Base-by-base conservation (phyloP, 495 filamentous ascomycete species). In the Xylaria scruposa region DNA sequence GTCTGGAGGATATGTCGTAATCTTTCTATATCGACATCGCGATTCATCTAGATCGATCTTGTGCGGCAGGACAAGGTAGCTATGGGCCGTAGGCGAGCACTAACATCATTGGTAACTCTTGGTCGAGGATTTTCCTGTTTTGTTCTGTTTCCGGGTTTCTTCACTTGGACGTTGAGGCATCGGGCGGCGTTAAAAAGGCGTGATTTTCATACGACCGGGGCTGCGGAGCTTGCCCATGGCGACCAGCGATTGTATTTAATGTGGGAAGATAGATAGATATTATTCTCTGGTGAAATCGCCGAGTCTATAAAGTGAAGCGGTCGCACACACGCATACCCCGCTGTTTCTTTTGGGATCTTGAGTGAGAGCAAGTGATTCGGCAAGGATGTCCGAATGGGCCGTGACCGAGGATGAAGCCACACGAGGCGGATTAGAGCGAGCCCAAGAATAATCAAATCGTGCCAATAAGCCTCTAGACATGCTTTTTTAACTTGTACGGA, bases 101-200 rank as follows among this genome's bases (percentile, higher is more conserved):
- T 60, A 54, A 67, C 66, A 51, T 36, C 60, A 71, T 60, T 42
- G 38, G 69, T 59, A 19, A 51, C 49, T 38, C 47, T 1, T 62
- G 56, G 44, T n/a, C n/a, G 44, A 62, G 67, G 59, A 62, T 63
- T 68, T 73, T 78, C 72, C 36, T 77, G 58, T 70, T 72, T 70
- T 71, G 44, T 69, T 62, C 38, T 36, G 15, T 67, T 70, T 66
- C 70, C 70, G 61, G 71, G 62, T 74, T 19, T 21, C 47, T 67
- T 56, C 49, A 44, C 29, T 24, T 24, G 61, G 40, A 59, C 62
- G 70, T 29, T 67, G 70, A 67, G 70, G 70, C 70, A 71, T 71
- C 51, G 51, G 70, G 51, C 40, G 70, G 70, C 62, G 70, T 71
- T 71, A 13, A 71, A 66, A 66, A 54, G 70, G 70, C 12, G 31